These are phyloP conservation scores for Myotisia sp. DNA, from an alignment of 2,329 filamentous ascomycete species.

Conservation along the genomic window DNA sequence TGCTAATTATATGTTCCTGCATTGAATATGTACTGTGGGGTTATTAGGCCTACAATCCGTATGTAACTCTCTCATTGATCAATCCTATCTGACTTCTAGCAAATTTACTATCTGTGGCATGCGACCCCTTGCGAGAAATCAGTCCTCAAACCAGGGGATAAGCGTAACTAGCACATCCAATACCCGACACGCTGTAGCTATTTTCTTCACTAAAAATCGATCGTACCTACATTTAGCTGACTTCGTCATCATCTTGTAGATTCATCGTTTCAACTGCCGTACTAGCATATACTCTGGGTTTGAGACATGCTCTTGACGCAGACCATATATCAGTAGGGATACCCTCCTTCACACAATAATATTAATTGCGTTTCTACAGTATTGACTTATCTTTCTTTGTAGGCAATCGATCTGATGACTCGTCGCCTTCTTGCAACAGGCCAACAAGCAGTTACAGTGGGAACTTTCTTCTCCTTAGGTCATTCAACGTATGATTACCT, in stretches of 20 bases:
- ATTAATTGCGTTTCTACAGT: background rate
- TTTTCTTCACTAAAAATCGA: no score
- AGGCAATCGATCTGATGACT: conserved; percentile 89
- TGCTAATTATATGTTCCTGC: no score
- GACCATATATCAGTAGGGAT: conserved; percentile 58
- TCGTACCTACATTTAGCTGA: background rate
- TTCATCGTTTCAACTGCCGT: conserved; percentile 64
- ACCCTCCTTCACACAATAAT: background rate
- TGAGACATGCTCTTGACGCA: conserved; percentile 93
- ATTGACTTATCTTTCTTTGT: conserved; percentile 9
- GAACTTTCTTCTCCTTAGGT: conserved; percentile 85
- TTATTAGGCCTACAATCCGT: conserved; percentile 5
- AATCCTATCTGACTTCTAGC: no score
- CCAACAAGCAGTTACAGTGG: conserved; percentile 76
- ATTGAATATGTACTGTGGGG: background rate
- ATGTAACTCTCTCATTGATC: no score
- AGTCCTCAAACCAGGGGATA: no score
- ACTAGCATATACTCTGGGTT: conserved; percentile 73
- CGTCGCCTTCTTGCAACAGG: conserved; percentile 73
- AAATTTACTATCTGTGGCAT: no score
- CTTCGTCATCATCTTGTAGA: conserved; percentile 19
- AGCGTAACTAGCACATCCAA: no score
- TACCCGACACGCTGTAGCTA: no score
- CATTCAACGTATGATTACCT: conserved; percentile 53
- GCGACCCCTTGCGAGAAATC: no score